Percentiles rank a stretch among this genome's conserved stretches.
Evolutionary conservation across 2,329 filamentous ascomycete genomes (phyloP).

Genomic region (Botrytis elliptica): DNA sequence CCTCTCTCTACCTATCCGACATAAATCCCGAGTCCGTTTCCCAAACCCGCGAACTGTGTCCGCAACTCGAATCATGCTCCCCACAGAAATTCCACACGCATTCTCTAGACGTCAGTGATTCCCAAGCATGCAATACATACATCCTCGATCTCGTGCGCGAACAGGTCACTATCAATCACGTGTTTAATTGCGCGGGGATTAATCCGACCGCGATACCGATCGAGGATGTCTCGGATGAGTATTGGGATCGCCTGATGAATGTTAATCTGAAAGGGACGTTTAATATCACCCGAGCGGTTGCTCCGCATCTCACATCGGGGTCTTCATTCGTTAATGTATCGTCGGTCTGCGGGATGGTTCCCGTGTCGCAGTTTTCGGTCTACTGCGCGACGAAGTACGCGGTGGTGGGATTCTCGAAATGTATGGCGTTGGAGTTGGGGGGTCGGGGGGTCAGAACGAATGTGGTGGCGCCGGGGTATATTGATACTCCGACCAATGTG

Average conservation of each 20-base stretch:
- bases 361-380: constrained; percentile 30
- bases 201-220: constrained; percentile 47
- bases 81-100: neutral
- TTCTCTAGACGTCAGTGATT: neutral
- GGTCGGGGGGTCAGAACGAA: constrained; percentile 42
- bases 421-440: constrained; percentile 41
- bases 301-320: constrained; percentile 42
- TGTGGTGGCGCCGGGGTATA: constrained; percentile 44
- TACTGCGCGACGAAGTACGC: constrained; percentile 44
- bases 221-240: constrained; percentile 45
- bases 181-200: constrained; percentile 48
- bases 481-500: constrained; percentile 48
- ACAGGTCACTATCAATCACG: constrained; percentile 29
- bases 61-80: neutral
- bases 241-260: constrained; percentile 47
- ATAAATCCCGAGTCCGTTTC: constrained; percentile 33
- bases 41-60: constrained; percentile 25
- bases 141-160: constrained; percentile 29
- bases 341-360: constrained; percentile 39
- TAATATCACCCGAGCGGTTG: constrained; percentile 45
- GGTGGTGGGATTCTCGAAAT: constrained; percentile 42
- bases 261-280: constrained; percentile 46
- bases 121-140: constrained; percentile 22
- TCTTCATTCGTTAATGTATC: constrained; percentile 44
- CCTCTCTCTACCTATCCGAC: constrained; percentile 36